These are phyloP conservation scores for Medicago arabica DNA, from an alignment of 306 rosid species.

Conservation along the genomic window DNA sequence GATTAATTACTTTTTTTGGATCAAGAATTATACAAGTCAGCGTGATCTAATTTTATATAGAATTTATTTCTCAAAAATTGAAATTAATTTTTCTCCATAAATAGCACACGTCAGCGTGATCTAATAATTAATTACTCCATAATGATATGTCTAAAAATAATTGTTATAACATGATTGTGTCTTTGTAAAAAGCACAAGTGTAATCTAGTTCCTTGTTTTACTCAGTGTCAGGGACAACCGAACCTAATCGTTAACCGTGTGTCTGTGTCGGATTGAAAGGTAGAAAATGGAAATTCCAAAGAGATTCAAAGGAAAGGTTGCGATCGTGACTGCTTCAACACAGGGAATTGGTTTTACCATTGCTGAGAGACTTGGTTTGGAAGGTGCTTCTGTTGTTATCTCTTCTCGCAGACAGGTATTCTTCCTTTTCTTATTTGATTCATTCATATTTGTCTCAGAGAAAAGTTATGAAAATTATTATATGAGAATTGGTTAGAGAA, in stretches of 20 bases:
- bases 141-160: too few species aligned
- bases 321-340: conserved; percentile 90
- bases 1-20: too few species aligned
- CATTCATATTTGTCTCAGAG: background rate
- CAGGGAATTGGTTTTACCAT: conserved; percentile 92
- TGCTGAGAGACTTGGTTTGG: conserved; percentile 87
- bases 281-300: conserved; percentile 49
- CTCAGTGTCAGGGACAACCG: background rate
- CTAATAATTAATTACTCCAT: too few species aligned
- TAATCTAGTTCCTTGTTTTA: background rate
- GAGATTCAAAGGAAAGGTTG: conserved; percentile 83
- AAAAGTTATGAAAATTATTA: too few species aligned
- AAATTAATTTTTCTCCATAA: too few species aligned
- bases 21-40: too few species aligned
- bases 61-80: too few species aligned
- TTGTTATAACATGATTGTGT: too few species aligned
- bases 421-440: background rate
- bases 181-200: background rate
- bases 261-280: background rate
- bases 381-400: conserved; percentile 87
- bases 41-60: too few species aligned
- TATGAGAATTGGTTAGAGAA: too few species aligned
- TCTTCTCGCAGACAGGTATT: conserved; percentile 91
- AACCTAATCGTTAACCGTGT: background rate
- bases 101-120: too few species aligned